Evolutionary conservation across 371 early-diverging fungal genomes (phyloP), one percentile per base, ranked within the genome.

Genomic region (Haplosporangium sp.): DNA sequence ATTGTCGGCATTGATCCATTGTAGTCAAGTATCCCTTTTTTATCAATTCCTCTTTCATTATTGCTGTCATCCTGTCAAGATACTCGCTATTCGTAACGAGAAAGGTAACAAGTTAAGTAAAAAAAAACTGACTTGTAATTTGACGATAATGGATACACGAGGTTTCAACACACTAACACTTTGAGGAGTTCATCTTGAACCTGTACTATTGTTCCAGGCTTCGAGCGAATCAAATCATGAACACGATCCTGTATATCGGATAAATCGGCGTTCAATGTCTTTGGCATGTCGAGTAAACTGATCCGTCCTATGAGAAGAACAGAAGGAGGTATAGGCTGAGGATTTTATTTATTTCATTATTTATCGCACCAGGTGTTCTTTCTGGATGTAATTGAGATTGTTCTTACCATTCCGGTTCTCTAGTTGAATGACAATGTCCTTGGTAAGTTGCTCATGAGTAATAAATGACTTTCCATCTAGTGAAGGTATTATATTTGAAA

Each of bases 401-500:
- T 47, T 38, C 35, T 13, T 55, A 78, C 79, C 79, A 34, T 74
- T 64, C 27, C 67, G 67, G 39, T 60, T 67, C 1, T 74, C 68
- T 7, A 78, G 67, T 19, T 67, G 62, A 7, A 55, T n/a, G 0
- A 64, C 35, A 27, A 78, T 74, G 39, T 78, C 79, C 44, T 59
- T 20, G 15, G 60, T 17, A 20, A 81, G 72, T 13, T 75, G 71
- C 5, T 81, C 75, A 39, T 71, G 69, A n/a, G 75, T 81, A 57
- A 74, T 69, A 67, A 75, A 81, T 27, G 72, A 39, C 52, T 65
- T 71, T 52, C 82, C 82, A 44, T 81, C 82, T 35, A 74, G 69
- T 6, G 75, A 74, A 34, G 68, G 48, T n/a, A 52, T 60, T 19
- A 81, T 65, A 39, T 69, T 64, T 56, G 63, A 7, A 53, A 81